Base-by-base conservation (phyloP, 2,329 filamentous ascomycete species). In the Ceratocystis destructans region DNA sequence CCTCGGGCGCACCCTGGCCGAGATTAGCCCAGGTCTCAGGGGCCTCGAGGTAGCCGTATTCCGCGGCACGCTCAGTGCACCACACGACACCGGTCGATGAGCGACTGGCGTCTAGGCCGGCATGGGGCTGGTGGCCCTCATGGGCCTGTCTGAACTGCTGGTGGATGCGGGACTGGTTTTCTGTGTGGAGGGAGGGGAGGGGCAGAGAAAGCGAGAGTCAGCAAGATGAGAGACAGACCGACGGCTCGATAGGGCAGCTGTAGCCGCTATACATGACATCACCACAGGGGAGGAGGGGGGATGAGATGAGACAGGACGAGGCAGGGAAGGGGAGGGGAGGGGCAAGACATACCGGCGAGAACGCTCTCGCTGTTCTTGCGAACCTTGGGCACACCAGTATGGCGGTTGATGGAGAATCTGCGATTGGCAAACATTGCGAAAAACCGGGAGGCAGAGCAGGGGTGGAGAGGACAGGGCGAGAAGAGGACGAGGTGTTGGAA, bases 51-150 rank as follows among this genome's bases (percentile, higher is more conserved):
- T 88, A 96, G 71, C 93, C 93, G 77, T 93, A 89, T 77, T 96
- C 91, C 74, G 86, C 84, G 65, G 92, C 92, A 71, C 90, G 87
- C 77, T 94, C 89, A 2, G 87, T 90, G 70, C 87, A 91, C 93
- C 93, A 96, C 70, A 96, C 89, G 3, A 96, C 93, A 76, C 93
- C 93, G 15, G 93, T 97, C 17, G 89, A 95, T 57, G 90, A 88
- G 75, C 91, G 85, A 69, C 86, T 88, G 65, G 90, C 88, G 73
- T 96, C 92, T 70, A 96, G 87, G 71, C 92, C 93, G 68, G 92
- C 90, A 75, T 96, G 92, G 61, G 90, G 87, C 74, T 89, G 86
- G 78, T 96, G 91, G 68, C 92, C 92, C 76, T 94, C 90, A 77
- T 96, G 92, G 70, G 90, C 89, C 74, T 86, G 85, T 72, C 92